Base-by-base conservation (phyloP, 2,329 filamentous ascomycete genomes). In the Cladosporium austrohemisphaericum region DNA sequence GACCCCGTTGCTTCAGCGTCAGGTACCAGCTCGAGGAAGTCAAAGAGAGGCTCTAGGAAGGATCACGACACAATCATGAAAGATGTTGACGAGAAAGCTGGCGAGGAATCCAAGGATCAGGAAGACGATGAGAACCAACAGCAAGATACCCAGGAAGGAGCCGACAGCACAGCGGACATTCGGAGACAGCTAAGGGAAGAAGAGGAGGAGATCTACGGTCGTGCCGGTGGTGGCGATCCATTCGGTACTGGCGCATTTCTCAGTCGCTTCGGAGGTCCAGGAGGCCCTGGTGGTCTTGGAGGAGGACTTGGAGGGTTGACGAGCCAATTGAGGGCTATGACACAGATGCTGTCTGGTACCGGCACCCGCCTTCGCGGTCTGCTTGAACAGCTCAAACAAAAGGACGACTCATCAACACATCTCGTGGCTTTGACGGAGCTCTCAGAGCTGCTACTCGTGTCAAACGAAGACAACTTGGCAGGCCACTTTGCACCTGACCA, bases 401-500 rank as follows among this genome's bases (percentile, higher is more conserved):
- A 91, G 64, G 88, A 92, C 38, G 89, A 96, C 56, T 81, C 85
- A 5, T 91, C 90, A 0, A 73, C 93, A 31, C 94, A 98, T 71
- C 76, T 95, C 57, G 90, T 96, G 62, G 93, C 92, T 22, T 74
- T 98, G 23, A 88, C 95, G 68, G 92, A 97, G 59, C 76, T 98
- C 5, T 95, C 92, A 0, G 91, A 98, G 68, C 84, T 97, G 47
- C 75, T 98, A 4, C 76, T 98, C 23, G 88, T 98, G 29, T 95
- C 92, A 9, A 97, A 93, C 58, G 93, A 98, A 70, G 93, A 98
- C 65, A 96, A 94, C 57, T 78, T 98, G 9, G 88, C 92, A 1
- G 93, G 93, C 4, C 89, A 96, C 63, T 97, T 98, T 67, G 88
- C 88, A 1, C 89, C 93, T 2, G 93, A 98, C 69, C 80, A 88